Evolutionary conservation across 148 eudicot species (phyloP), one percentile per base, ranked within the genome.

Genomic region (Limonium bicolor): DNA sequence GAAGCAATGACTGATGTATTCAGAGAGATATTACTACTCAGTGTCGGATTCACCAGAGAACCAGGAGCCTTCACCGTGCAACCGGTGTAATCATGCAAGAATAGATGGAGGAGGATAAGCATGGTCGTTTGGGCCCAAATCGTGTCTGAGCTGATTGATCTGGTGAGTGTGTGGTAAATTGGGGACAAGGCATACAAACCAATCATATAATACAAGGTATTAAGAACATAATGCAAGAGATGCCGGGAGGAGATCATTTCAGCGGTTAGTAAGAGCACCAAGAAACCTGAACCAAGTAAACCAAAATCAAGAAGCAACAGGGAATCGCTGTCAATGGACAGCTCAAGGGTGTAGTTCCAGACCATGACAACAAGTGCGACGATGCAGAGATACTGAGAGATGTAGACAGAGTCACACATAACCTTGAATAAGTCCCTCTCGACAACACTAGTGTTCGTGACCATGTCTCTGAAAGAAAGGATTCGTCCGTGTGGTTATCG

Each of bases 1-100:
- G 97, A 90, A 58, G 97, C 97, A 39, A 90, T 73, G 27, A 90
- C 80, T n/a, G 94, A 87, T 51, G 83, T 79, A 59, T 82, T 87
- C 15, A 83, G 59, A 9, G 96, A 76, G 26, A 90, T 69, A 54
- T 85, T 90, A 65, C 88, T 71, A 7, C 66, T 60, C 18, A 90
- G 62, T 16, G 69, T 57, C 29, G 93, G 86, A 47, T 63, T 73
- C 22, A 78, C 73, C 18, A 39, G 50, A 42, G 68, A 58, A 13
- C 80, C 90, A 4, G 78, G 86, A 53, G 74, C 72, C 56, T 64
- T 77, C 37, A 77, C 71, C 4, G 92, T 76, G 61, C 87, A 81
- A 7, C 82, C 93, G 4, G 93, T 77, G 63, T 90, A 90, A 59
- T 90, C 74, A 31, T 90, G 99, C 50, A 90, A 70, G 50, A 90